These are phyloP conservation scores for Calonectria henricotiae DNA, from an alignment of 2,329 filamentous ascomycete species.

Conservation along the genomic window DNA sequence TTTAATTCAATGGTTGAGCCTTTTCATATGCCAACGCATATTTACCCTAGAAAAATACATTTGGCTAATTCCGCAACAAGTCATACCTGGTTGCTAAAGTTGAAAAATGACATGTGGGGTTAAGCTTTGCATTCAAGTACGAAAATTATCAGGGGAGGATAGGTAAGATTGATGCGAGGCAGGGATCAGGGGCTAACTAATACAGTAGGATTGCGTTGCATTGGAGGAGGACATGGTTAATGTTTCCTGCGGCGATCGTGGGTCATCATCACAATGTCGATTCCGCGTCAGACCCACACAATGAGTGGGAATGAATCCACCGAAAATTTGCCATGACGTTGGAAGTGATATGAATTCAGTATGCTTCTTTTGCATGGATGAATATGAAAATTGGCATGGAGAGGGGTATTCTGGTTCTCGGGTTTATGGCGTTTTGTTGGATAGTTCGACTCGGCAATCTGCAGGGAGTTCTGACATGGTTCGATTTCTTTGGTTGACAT, in stretches of 20 bases:
- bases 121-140: conserved; percentile 29
- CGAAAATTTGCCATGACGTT: not conserved
- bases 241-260: not conserved
- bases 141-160: conserved; percentile 21
- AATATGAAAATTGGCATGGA: not conserved
- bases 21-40: not conserved
- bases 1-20: not conserved
- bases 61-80: not conserved
- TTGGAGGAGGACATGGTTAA: not conserved
- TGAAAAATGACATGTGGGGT: not conserved
- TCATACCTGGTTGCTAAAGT: not conserved
- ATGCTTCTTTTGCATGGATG: not conserved
- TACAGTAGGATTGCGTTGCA: conserved; percentile 2
- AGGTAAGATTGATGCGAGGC: conserved; percentile 17
- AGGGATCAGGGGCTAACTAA: not conserved
- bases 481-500: not conserved
- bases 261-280: not conserved
- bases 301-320: not conserved
- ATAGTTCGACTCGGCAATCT: not conserved
- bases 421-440: not conserved
- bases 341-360: not conserved
- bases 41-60: not conserved
- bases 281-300: not conserved
- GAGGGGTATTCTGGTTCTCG: not conserved
- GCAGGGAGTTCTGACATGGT: not conserved